Evolutionary conservation across 306 rosid genomes (phyloP), one percentile per base, ranked within the genome.

Genomic region (Medicago lupulina): DNA sequence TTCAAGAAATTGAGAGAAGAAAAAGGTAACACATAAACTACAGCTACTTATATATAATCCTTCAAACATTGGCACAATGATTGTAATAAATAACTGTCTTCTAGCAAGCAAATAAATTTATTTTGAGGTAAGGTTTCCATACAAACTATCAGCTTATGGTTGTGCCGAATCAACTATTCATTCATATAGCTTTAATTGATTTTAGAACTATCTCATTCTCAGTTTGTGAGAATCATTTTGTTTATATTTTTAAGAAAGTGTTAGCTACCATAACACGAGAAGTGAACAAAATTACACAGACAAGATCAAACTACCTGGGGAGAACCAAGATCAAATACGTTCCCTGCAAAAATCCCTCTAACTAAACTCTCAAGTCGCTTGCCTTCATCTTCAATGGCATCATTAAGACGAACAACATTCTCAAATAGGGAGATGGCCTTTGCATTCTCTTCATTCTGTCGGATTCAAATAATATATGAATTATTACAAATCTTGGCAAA

Each of bases 301-400:
- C 59, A 81, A 76, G 46, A 74, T 76, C 46, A 73, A 73, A 78
- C 25, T 69, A 92, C 98, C 90, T 92, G 87, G 11, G 95, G 89
- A 59, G 97, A 91, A 83, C 99, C 99, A 78, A 95, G 99, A 82
- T 95, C 98, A 83, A 95, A 95, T 74, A 95, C 85, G 76, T 95
- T 95, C 55, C 99, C 99, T 1, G 99, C 97, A 60, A 95, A 92
- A 70, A 95, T 86, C 68, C 99, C 97, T 82, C 92, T 85, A 53
- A 92, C 82, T 47, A 95, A 83, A 92, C 75, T 95, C 83, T 95
- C 97, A 5, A 92, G 63, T 13, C 97, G 92, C 83, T 90, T 86
- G 69, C 81, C 85, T 86, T 86, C 96, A 54, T 95, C 97, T 86
- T 90, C 96, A 81, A 95, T 87, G 60, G 87, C 92, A 81, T 92